Evolutionary conservation across 805 yeast species (phyloP).

Genomic region (Lipomyces sp.): DNA sequence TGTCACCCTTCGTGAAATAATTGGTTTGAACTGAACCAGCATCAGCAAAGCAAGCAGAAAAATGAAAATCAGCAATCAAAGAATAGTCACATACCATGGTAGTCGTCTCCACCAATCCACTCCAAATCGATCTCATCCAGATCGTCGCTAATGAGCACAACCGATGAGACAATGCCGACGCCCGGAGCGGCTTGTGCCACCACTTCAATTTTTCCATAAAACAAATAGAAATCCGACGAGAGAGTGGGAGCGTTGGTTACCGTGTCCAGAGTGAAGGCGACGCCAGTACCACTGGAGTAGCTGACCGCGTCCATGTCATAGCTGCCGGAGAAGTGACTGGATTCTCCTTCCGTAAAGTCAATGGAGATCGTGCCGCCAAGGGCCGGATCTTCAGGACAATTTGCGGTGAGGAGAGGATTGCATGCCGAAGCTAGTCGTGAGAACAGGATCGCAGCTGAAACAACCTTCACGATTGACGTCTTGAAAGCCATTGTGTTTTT

Average conservation of each 20-base stretch:
- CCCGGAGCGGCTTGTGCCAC: conserved; percentile 71
- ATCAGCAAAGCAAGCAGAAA: background rate
- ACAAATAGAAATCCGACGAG: conserved; percentile 73
- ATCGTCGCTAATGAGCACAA: conserved; percentile 78
- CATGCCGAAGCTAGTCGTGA: too few species aligned
- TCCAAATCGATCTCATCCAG: conserved; percentile 87
- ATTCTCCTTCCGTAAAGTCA: conserved; percentile 48
- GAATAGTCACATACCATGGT: conserved; percentile 50
- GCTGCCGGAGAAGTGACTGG: conserved; percentile 44
- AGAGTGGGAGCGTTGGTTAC: conserved; percentile 76
- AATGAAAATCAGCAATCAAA: conserved; percentile 39
- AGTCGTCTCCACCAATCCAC: conserved; percentile 76
- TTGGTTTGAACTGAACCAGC: conserved; percentile 35
- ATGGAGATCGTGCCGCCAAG: conserved; percentile 56
- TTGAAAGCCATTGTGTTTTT: too few species aligned
- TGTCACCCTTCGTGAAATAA: conserved; percentile 76
- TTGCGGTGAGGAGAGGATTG: conserved; percentile 44
- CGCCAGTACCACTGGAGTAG: conserved; percentile 55
- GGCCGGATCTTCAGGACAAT: conserved; percentile 56
- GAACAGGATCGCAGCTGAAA: too few species aligned
- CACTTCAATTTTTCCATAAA: conserved; percentile 84
- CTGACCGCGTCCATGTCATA: conserved; percentile 45
- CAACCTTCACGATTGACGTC: too few species aligned
- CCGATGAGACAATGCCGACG: conserved; percentile 72
- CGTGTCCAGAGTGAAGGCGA: conserved; percentile 54